Evolutionary conservation across 2,329 filamentous ascomycete species (phyloP).

Genomic region (Thyridium curvatum): DNA sequence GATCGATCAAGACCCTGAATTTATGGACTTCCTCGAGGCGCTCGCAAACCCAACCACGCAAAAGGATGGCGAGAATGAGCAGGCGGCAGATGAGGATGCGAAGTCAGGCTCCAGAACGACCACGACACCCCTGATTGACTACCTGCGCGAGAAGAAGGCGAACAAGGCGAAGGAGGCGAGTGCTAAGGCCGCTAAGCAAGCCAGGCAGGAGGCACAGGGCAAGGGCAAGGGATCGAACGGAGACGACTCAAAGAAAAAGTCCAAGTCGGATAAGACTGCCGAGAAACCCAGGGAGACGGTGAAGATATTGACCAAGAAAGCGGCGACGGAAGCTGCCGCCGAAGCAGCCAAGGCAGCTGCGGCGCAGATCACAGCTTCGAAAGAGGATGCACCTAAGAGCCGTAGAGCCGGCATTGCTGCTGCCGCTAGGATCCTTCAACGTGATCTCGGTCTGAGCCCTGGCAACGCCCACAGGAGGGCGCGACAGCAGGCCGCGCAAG

Average conservation of each 20-base stretch:
- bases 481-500: slow-evolving; percentile 51
- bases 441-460: slow-evolving; percentile 59
- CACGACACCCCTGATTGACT: slow-evolving; percentile 85
- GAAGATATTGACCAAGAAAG: slow-evolving; percentile 57
- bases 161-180: slow-evolving; percentile 57
- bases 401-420: slow-evolving; percentile 55
- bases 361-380: slow-evolving; percentile 24
- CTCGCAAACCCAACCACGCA: slow-evolving; percentile 63
- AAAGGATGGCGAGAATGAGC: slow-evolving; percentile 41
- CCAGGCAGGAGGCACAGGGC: slow-evolving; percentile 44
- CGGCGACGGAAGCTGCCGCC: slow-evolving; percentile 40
- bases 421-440: slow-evolving; percentile 58
- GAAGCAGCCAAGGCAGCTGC: slow-evolving; percentile 38
- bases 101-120: slow-evolving; percentile 57
- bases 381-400: slow-evolving; percentile 41
- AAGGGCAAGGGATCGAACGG: slow-evolving; percentile 35
- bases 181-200: slow-evolving; percentile 50
- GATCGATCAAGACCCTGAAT: slow-evolving; percentile 94
- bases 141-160: slow-evolving; percentile 85
- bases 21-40: slow-evolving; percentile 85
- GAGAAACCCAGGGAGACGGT: slow-evolving; percentile 52
- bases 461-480: slow-evolving; percentile 56
- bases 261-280: slow-evolving; percentile 47
- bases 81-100: slow-evolving; percentile 41
- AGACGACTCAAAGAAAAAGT: slow-evolving; percentile 45